Evolutionary conservation across 148 eudicot genomes (phyloP), one percentile per base, ranked within the genome.

Genomic region (Tetragonia tetragonoides): DNA sequence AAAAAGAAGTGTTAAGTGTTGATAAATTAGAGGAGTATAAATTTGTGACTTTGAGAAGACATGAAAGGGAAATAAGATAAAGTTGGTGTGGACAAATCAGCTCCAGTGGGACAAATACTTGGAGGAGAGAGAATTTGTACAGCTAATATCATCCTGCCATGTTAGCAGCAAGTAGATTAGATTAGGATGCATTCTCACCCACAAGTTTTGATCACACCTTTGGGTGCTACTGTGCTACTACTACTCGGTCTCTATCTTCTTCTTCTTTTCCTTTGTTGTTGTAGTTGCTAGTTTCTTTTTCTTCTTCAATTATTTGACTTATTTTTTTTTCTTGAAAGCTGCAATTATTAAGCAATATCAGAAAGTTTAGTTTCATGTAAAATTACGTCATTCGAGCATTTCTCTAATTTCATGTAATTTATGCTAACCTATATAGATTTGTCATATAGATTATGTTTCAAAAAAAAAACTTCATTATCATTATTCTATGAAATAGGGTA

Each of bases 181-280:
- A 79, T 83, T 38, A 83, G 82, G 77, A 62, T 75, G 37, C 63
- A 34, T 79, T 71, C 68, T 64, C 28, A 71, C 85, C 85, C 85
- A 79, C 82, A 70, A 49, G 28, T 53, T 74, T 44, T 61, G 8
- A 62, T 49, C 51, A 51, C 54, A 68, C 5, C 14, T 54, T 73
- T n/a, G n/a, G 78, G 53, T 66, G 60, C 34, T 28, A 28, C 34
- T 28, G 34, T n/a, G n/a, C n/a, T n/a, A n/a, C n/a, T n/a, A n/a
- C n/a, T n/a, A n/a, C n/a, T n/a, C n/a, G n/a, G 12, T 24, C 49
- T 39, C 20, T 44, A 24, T 24, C n/a, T 42, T 3, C 18, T 17
- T 1, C 21, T 1, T 63, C 38, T 17, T 46, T 17, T 16, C 28
- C 57, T 21, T 7, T 66, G 18, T 62, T 15, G 23, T 61, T 61